Evolutionary conservation across 78 protist genomes (phyloP).

Genomic region (Speleostelium caveatum): DNA sequence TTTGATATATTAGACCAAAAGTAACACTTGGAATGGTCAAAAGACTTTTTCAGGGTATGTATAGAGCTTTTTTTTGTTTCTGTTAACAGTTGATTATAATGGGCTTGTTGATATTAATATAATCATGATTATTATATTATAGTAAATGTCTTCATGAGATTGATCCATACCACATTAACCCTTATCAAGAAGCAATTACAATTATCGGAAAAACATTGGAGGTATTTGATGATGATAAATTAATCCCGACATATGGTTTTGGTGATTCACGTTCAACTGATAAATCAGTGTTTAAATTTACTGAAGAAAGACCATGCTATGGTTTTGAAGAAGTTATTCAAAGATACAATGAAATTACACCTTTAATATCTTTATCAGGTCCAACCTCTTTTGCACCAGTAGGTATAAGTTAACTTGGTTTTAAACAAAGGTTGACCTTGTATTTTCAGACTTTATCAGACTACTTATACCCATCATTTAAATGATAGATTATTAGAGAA

Average conservation of each 20-base stretch:
- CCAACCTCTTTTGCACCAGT: slow-evolving; percentile 92
- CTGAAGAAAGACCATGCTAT: slow-evolving; percentile 67
- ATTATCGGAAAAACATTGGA: slow-evolving; percentile 83
- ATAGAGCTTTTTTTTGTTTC: no score
- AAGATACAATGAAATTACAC: slow-evolving; percentile 82
- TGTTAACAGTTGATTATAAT: no score
- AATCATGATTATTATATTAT: slow-evolving; percentile 72
- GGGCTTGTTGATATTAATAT: no score
- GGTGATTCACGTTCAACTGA: slow-evolving; percentile 82
- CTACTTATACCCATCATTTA: no score
- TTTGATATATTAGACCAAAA: slow-evolving; percentile 68
- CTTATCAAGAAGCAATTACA: slow-evolving; percentile 85
- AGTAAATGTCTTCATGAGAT: slow-evolving; percentile 84
- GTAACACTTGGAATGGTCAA: slow-evolving; percentile 88
- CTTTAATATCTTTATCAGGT: slow-evolving; percentile 81
- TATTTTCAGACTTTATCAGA: not conserved
- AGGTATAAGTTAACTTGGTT: no score
- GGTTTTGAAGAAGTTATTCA: slow-evolving; percentile 75
- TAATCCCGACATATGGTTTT: slow-evolving; percentile 81
- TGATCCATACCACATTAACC: slow-evolving; percentile 48
- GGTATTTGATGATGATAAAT: slow-evolving; percentile 88
- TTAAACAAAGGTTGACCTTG: slow-evolving; percentile 13
- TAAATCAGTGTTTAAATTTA: slow-evolving; percentile 78
- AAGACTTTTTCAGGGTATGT: no score
- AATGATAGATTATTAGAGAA: slow-evolving; percentile 11